Evolutionary conservation across 2,329 filamentous ascomycete species (phyloP).

Genomic region (Diplocarpon rosae): DNA sequence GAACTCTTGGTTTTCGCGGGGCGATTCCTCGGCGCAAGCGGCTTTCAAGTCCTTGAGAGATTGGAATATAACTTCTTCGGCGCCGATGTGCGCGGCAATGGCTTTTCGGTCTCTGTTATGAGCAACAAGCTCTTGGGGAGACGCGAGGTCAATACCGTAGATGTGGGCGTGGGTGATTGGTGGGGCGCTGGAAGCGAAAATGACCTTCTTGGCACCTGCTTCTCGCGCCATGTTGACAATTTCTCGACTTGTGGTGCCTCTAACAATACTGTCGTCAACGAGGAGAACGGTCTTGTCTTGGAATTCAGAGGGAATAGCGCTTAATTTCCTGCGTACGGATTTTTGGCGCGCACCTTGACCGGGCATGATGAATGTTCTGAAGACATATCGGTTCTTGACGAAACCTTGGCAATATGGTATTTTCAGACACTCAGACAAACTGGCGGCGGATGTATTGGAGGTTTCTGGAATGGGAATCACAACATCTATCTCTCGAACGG

Average conservation of each 20-base stretch:
- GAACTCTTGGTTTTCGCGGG: constrained; percentile 52
- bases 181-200: constrained; percentile 74
- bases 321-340: constrained; percentile 81
- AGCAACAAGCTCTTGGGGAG: constrained; percentile 59
- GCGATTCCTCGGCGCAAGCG: constrained; percentile 63
- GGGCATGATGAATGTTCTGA: constrained; percentile 80
- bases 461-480: constrained; percentile 82
- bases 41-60: constrained; percentile 68
- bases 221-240: constrained; percentile 79
- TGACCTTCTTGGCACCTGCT: constrained; percentile 69
- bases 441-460: constrained; percentile 68
- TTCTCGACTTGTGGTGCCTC: constrained; percentile 71
- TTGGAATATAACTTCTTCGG: constrained; percentile 68
- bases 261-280: constrained; percentile 83
- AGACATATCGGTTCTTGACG: constrained; percentile 83
- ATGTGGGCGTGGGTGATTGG: constrained; percentile 80
- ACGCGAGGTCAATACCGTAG: constrained; percentile 69
- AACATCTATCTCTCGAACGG: constrained; percentile 66
- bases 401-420: constrained; percentile 75
- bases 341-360: constrained; percentile 72
- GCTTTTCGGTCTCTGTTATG: constrained; percentile 50
- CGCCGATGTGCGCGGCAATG: constrained; percentile 58
- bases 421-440: constrained; percentile 61
- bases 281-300: constrained; percentile 67
- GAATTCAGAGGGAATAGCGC: constrained; percentile 78